Conservation (phyloP, 2,329 filamentous ascomycete genomes). For the Thielaviopsis ethacetica region DNA sequence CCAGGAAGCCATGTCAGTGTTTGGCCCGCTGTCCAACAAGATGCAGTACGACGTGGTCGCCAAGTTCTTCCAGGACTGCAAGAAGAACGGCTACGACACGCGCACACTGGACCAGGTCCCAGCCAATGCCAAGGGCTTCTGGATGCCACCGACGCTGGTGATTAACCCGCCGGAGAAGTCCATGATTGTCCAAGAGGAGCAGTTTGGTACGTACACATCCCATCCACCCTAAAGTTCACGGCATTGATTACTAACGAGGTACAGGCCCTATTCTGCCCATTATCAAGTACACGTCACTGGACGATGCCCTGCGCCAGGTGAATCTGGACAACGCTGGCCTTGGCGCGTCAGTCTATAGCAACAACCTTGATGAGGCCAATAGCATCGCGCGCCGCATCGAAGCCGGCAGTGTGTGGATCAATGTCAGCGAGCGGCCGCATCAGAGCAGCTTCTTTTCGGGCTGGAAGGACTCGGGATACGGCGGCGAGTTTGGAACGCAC, state of each 20-base stretch:
- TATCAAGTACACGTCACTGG: conserved; percentile 42
- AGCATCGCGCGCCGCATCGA: conserved; percentile 37
- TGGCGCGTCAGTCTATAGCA: conserved; percentile 40
- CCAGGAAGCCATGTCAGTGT: conserved; percentile 23
- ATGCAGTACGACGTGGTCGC: conserved; percentile 43
- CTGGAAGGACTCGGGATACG: conserved; percentile 20
- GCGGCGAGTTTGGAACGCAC: conserved; percentile 21
- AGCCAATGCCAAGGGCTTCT: conserved; percentile 30
- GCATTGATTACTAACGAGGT: neutral
- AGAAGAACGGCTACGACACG: conserved; percentile 35
- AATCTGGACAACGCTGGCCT: conserved; percentile 37
- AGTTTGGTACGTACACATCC: conserved; percentile 19
- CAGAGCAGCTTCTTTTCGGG: conserved; percentile 19
- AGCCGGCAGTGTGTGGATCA: conserved; percentile 45
- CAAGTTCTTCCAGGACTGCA: conserved; percentile 32
- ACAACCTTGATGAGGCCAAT: conserved; percentile 32
- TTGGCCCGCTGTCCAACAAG: conserved; percentile 46
- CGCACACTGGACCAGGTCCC: conserved; percentile 28
- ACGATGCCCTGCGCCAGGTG: conserved; percentile 38
- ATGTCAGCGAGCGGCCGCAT: conserved; percentile 21
- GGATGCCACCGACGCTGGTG: conserved; percentile 41
- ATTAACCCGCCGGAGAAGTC: conserved; percentile 42
- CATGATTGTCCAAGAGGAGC: conserved; percentile 38
- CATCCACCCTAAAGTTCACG: neutral
- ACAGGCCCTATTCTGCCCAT: conserved; percentile 47